These are phyloP conservation scores for Nitzschia palea DNA, from an alignment of 108 stramenopile species.

Conservation along the genomic window DNA sequence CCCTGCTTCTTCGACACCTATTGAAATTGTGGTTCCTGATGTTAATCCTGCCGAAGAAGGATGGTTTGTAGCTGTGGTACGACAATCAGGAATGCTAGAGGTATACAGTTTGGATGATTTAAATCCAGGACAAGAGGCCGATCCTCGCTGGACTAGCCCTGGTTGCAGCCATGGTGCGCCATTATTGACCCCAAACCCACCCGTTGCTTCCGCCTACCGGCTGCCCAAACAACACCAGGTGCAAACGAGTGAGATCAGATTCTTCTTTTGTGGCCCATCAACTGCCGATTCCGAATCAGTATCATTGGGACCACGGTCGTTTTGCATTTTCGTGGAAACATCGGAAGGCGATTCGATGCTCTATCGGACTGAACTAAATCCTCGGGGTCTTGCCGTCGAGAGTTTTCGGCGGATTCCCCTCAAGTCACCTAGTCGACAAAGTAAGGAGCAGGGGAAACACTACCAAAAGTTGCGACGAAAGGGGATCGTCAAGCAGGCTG, in stretches of 20 bases:
- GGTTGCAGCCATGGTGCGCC: slow-evolving; percentile 59
- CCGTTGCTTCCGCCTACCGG: slow-evolving; percentile 15
- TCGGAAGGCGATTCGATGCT: slow-evolving; percentile 66
- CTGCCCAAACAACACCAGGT: slow-evolving; percentile 53
- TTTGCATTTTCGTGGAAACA: slow-evolving; percentile 73
- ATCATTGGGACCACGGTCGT: slow-evolving; percentile 38
- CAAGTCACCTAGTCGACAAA: slow-evolving; percentile 52
- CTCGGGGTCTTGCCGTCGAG: slow-evolving; percentile 7
- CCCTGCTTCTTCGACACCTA: background rate
- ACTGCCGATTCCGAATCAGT: slow-evolving; percentile 19
- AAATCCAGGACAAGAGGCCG: slow-evolving; percentile 11
- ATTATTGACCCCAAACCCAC: slow-evolving; percentile 26
- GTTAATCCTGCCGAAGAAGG: slow-evolving; percentile 1
- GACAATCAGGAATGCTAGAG: slow-evolving; percentile 73
- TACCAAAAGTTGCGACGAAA: slow-evolving; percentile 69
- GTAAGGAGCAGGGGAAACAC: slow-evolving; percentile 72
- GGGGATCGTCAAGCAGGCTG: slow-evolving; percentile 42
- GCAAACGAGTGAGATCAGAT: slow-evolving; percentile 61
- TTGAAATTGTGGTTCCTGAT: background rate
- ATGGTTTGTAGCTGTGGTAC: slow-evolving; percentile 54
- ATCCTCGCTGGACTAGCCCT: slow-evolving; percentile 53
- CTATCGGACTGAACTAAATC: slow-evolving; percentile 44
- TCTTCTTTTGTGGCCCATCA: slow-evolving; percentile 74
- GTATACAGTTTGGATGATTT: slow-evolving; percentile 47
- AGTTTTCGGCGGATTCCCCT: slow-evolving; percentile 57